Percentiles rank a stretch among this genome's conserved stretches.
These are phyloP conservation scores for Beauveria pseudobassiana DNA, from an alignment of 2,329 filamentous ascomycete species.

Conservation along the genomic window DNA sequence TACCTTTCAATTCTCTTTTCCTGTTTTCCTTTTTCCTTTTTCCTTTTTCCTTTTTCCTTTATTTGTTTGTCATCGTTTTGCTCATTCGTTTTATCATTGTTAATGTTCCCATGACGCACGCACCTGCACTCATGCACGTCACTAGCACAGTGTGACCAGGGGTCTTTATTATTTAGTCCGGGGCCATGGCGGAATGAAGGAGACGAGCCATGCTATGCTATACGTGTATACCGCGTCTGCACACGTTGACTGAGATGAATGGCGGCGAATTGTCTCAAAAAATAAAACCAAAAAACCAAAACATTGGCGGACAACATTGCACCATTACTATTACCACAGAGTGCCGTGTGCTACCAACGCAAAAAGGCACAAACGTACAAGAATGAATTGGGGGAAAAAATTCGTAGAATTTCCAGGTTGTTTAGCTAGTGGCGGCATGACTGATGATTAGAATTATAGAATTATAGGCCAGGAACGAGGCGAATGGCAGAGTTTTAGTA, in stretches of 20 bases:
- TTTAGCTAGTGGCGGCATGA: not conserved
- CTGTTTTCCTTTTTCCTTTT: too few relatives aligned
- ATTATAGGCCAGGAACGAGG: too few relatives aligned
- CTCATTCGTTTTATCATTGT: not conserved
- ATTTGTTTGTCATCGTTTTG: too few relatives aligned
- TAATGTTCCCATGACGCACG: not conserved
- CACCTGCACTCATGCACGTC: not conserved
- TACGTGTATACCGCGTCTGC: too few relatives aligned
- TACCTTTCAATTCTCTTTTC: too few relatives aligned
- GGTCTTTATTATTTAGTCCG: not conserved
- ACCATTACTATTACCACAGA: too few relatives aligned
- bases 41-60: not conserved
- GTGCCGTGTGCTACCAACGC: not conserved
- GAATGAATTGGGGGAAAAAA: not conserved
- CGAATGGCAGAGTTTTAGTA: too few relatives aligned
- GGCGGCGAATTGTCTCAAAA: too few relatives aligned
- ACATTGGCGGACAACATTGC: too few relatives aligned
- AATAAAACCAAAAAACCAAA: too few relatives aligned
- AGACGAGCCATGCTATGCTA: not conserved
- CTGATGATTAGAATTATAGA: not conserved
- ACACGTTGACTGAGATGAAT: too few relatives aligned
- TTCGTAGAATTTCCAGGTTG: too few relatives aligned
- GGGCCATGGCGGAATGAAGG: constrained; percentile 1
- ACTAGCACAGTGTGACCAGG: not conserved
- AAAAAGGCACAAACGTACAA: not conserved